Percentiles rank a stretch among this genome's conserved stretches.
Evolutionary conservation across 2,329 filamentous ascomycete species (phyloP).

Genomic region (Neonectria magnoliae): DNA sequence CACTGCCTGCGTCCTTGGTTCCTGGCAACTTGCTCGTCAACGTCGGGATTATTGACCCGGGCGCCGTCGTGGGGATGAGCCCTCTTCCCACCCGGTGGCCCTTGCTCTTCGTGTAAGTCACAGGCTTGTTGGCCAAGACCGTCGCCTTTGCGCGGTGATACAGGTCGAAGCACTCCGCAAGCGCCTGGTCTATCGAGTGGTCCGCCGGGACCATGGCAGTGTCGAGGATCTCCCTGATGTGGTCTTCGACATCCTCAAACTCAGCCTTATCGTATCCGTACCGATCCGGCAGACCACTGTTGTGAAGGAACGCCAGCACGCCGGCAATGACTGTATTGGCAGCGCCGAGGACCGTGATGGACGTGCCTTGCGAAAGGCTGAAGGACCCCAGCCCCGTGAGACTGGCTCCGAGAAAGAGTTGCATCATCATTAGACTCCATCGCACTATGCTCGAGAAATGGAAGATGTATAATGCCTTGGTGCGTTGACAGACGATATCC

Average conservation of each 20-base stretch:
- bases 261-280: constrained; percentile 61
- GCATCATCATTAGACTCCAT: constrained; percentile 59
- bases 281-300: constrained; percentile 63
- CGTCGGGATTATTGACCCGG: background rate
- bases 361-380: constrained; percentile 48
- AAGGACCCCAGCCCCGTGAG: constrained; percentile 62
- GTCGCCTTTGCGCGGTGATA: constrained; percentile 58
- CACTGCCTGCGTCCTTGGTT: constrained; percentile 18
- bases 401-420: constrained; percentile 59
- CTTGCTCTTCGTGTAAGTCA: constrained; percentile 49
- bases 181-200: constrained; percentile 56
- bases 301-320: constrained; percentile 62
- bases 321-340: constrained; percentile 62
- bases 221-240: constrained; percentile 61
- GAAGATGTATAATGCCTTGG: constrained; percentile 57
- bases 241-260: constrained; percentile 60
- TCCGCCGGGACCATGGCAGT: constrained; percentile 56
- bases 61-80: constrained; percentile 6
- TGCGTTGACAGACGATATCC: constrained; percentile 57
- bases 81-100: constrained; percentile 23
- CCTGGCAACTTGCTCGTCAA: constrained; percentile 17
- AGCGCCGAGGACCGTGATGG: constrained; percentile 61
- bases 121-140: constrained; percentile 59
- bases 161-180: constrained; percentile 58
- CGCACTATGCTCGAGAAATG: constrained; percentile 54